Base-by-base conservation (phyloP, 1,284 basidiomycete genomes). In the Leccinum subspadiceum region DNA sequence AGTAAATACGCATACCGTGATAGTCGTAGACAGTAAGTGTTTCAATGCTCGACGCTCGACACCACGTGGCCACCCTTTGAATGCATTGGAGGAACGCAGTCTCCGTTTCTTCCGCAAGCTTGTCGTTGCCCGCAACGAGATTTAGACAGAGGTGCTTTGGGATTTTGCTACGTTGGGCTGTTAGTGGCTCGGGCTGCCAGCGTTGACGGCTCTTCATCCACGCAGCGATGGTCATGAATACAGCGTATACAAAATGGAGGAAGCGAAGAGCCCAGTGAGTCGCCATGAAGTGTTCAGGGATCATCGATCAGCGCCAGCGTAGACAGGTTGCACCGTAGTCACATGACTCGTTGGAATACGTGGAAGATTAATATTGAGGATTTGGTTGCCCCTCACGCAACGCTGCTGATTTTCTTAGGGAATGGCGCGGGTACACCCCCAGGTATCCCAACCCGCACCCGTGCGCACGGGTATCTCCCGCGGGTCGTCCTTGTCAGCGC, bases 11-110 rank as follows among this genome's bases (percentile, higher is more conserved):
- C 83, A 58, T 69, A 90, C 90, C 90, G 62, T 82, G 74, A 60
- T 81, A 78, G 69, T 92, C 90, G 65, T 90, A 92, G 4, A 89
- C 78, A 15, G 85, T 89, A 54, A 92, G 75, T 54, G 78, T 79
- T 61, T 75, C 71, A 57, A 92, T 83, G 12, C 87, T 87, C 44
- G 77, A 73, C 22, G 64, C 69, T 59, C 77, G 79, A 74, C 86
- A 90, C 86, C 88, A 92, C 10, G 69, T 70, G 7, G 81, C 80
- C 13, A 78, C 79, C 51, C 76, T 76, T 57, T 81, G 73, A n/a
- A 87, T 75, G 64, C 79, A 84, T 64, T 83, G 76, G 15, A 83
- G 69, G 54, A 89, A 69, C 31, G 74, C 74, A 35, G 72, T 70
- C 59, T 81, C 78, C n/a, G 75, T 72, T 33, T 71, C 70, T 35